Base-by-base conservation (phyloP, 2,329 filamentous ascomycete genomes). In the Fusarium foetens region DNA sequence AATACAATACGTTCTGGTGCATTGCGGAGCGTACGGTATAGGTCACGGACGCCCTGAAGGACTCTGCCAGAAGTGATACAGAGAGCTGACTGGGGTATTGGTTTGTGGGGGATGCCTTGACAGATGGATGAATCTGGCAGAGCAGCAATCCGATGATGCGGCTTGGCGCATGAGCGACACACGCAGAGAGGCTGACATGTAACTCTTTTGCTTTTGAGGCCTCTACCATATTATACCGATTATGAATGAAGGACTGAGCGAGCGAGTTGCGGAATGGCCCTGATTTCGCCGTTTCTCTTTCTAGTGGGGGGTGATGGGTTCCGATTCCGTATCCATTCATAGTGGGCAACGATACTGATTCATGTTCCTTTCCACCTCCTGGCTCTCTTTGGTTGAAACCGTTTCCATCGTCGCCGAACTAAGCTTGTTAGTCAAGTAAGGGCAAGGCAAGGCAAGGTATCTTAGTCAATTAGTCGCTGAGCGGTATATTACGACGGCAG, bases 131-230 rank as follows among this genome's bases (percentile, higher is more conserved):
- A 57, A 38, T 53, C 62, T 38, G 48, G 41, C 43, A 27, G 48
- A 59, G 43, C 60, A 57, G 53, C 53, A 63, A 66, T 49, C 52
- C 59, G 54, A 63, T 71, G 63, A 69, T 67, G 70, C 60, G 63
- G 57, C 63, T 75, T 75, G 66, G 70, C 63, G 66, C 71, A 74
- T 71, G 67, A 70, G 62, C 41, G 58, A 53, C 42, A 57, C 62
- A 60, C 55, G 45, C 25, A 52, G 58, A 63, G 49, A 70, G 36
- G 11, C 16, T 27, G 21, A 21, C 51, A 25, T 49, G 33, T 17
- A 23, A 25, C 27, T 53, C 33, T 5, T 16, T 42, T 33, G 25
- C n/a, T 42, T 38, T 66, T 58, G 55, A 55, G 62, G 49, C 60
- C 57, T 73, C 45, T 63, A 39, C 58, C 48, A 49, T n/a, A 31